Conservation (phyloP, 495 filamentous ascomycete genomes). For the Parathielavia appendiculata region DNA sequence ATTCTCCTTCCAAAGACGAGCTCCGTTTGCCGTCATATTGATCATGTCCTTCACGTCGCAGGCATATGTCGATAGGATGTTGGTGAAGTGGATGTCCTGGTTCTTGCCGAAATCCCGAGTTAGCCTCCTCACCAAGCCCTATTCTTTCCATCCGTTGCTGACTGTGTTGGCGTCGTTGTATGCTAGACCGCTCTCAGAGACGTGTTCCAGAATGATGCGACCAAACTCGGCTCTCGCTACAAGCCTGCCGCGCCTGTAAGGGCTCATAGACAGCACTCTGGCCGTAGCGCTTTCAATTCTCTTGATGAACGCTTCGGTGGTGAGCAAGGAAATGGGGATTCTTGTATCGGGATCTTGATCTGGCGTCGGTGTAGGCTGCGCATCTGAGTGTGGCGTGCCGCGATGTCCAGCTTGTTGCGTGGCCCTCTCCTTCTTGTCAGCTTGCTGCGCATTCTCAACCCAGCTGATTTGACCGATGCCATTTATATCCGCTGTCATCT, state of each 20-base stretch:
- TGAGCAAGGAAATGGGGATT: not conserved
- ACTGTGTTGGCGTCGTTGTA: slow-evolving; percentile 19
- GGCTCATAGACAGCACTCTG: slow-evolving; percentile 8
- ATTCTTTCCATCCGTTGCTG: slow-evolving; percentile 22
- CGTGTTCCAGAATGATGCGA: slow-evolving; percentile 32
- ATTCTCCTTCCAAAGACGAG: slow-evolving; percentile 20
- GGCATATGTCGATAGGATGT: slow-evolving; percentile 35
- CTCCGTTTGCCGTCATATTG: slow-evolving; percentile 20
- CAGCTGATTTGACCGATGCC: no score
- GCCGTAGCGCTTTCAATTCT: slow-evolving; percentile 16
- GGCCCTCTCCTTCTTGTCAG: not conserved
- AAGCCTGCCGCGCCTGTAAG: slow-evolving; percentile 32
- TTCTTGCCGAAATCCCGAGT: slow-evolving; percentile 18
- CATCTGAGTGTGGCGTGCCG: not conserved
- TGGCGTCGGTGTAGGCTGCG: not conserved
- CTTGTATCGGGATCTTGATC: no score
- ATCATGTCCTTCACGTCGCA: slow-evolving; percentile 37
- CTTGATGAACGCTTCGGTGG: slow-evolving; percentile 1
- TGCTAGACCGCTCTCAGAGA: slow-evolving; percentile 13
- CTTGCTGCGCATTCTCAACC: not conserved
- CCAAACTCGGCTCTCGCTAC: slow-evolving; percentile 41
- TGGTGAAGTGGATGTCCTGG: slow-evolving; percentile 36
- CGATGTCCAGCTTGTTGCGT: not conserved
- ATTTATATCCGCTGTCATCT: not conserved
- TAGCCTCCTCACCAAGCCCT: slow-evolving; percentile 18